These are phyloP conservation scores for Salix purpurea DNA, from an alignment of 345 rosid genomes.

Conservation along the genomic window DNA sequence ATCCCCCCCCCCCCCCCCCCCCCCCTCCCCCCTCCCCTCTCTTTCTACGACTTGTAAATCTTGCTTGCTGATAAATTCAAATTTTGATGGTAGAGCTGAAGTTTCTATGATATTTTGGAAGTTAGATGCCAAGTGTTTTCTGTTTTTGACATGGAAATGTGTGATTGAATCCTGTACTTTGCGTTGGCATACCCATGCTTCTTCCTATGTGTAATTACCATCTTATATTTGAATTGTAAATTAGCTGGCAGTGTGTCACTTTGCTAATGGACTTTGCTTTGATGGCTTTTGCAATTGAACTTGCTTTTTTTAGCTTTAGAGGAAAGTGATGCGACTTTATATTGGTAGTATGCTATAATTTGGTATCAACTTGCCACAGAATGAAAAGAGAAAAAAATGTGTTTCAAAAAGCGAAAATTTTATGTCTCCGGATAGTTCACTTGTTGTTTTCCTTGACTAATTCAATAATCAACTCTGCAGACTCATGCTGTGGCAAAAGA, in stretches of 20 bases:
- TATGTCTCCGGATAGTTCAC: background rate
- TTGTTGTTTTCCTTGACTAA: background rate
- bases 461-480: constrained; percentile 33
- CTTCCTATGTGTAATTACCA: background rate
- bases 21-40: no score
- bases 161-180: background rate
- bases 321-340: background rate
- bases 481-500: constrained; percentile 91
- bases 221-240: background rate
- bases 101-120: background rate
- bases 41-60: background rate
- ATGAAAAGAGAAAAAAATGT: background rate
- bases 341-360: background rate
- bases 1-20: no score
- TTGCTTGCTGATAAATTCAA: background rate
- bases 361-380: no score
- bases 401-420: background rate
- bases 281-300: background rate
- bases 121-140: background rate
- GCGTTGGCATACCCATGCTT: background rate
- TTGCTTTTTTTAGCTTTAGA: background rate
- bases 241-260: background rate
- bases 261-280: background rate
- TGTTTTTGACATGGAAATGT: background rate
- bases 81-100: background rate